Evolutionary conservation across 23 red algal species (phyloP).

Genomic region (Gracilariopsis chorda): DNA sequence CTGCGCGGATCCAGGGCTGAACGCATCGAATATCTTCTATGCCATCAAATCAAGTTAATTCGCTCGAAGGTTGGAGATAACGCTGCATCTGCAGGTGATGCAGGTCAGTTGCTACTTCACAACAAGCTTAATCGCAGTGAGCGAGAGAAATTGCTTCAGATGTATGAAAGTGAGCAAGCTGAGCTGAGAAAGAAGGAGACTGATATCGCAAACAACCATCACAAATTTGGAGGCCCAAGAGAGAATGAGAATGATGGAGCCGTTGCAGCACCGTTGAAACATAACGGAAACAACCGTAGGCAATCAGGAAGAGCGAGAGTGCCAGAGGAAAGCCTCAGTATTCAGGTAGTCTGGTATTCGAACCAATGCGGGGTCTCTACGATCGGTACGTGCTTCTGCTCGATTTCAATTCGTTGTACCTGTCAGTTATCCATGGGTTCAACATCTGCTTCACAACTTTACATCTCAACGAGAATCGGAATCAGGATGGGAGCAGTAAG

Average conservation of each 20-base stretch:
- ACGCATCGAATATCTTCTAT: conserved; percentile 91
- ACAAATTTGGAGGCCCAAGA: neutral
- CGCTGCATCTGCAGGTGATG: conserved; percentile 18
- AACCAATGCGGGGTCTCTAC: conserved; percentile 93
- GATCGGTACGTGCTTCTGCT: conserved; percentile 86
- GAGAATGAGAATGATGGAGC: neutral
- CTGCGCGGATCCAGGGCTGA: conserved; percentile 85
- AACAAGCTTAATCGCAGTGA: conserved; percentile 79
- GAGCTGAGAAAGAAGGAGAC: neutral
- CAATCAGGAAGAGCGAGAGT: conserved; percentile 19
- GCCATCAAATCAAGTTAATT: conserved; percentile 79
- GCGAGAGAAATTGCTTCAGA: neutral
- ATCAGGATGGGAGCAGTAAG: neutral
- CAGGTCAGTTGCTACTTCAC: conserved; percentile 69
- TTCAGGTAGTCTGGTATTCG: conserved; percentile 88
- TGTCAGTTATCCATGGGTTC: conserved; percentile 98
- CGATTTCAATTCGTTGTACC: conserved; percentile 99
- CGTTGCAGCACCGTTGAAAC: neutral
- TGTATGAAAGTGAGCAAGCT: conserved; percentile 22
- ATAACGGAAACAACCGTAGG: no score
- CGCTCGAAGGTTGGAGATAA: conserved; percentile 21
- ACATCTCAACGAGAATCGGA: neutral
- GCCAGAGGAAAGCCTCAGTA: conserved; percentile 86
- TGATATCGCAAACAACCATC: neutral
- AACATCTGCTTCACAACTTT: conserved; percentile 99